A percentile compares a stretch with the other conserved stretches of the same genome.
These are phyloP conservation scores for Termitomyces sp. DNA, from an alignment of 768 basidiomycete genomes.

Conservation along the genomic window DNA sequence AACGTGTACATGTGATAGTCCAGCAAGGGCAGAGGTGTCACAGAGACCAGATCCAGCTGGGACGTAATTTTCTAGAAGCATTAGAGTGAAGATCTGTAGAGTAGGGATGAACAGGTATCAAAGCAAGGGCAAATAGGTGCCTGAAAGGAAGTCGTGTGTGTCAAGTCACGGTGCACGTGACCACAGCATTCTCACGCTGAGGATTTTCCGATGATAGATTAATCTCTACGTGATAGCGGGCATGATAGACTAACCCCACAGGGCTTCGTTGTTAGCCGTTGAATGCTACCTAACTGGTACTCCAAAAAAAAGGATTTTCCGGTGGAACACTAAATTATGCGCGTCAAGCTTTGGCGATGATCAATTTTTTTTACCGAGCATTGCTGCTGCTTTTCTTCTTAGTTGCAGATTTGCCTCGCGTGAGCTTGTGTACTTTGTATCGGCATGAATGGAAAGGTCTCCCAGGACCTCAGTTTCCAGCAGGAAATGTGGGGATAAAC, in stretches of 20 bases:
- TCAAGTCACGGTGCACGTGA: background rate
- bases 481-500: background rate
- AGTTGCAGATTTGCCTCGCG: background rate
- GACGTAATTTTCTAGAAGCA: constrained; percentile 2
- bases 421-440: background rate
- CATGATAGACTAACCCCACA: no score
- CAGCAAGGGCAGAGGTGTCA: background rate
- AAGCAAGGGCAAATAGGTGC: background rate
- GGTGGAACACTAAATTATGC: background rate
- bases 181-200: no score
- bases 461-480: background rate
- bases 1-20: constrained; percentile 1
- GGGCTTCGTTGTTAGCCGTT: no score
- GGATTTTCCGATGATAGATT: no score
- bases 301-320: no score
- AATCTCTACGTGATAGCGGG: no score
- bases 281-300: no score
- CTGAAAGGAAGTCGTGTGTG: background rate
- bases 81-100: background rate
- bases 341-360: background rate
- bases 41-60: constrained; percentile 9
- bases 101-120: background rate
- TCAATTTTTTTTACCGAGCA: background rate
- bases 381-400: background rate
- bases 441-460: background rate